Evolutionary conservation across 169 alveolate genomes (phyloP).

Genomic region (Cystoisospora suis): DNA sequence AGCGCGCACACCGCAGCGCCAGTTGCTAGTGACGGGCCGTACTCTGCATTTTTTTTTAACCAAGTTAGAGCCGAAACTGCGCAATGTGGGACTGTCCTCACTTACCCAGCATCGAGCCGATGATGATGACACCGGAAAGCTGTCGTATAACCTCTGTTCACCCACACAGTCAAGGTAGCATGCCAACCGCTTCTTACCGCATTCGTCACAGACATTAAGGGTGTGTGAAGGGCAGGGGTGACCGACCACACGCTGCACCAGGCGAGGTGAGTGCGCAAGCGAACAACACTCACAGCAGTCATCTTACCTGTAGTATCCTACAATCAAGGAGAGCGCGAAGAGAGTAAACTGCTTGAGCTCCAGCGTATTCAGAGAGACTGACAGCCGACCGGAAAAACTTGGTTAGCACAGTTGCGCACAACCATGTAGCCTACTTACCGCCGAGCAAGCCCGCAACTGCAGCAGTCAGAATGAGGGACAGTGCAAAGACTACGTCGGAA

Average conservation of each 20-base stretch:
- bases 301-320: constrained; percentile 59
- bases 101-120: constrained; percentile 84
- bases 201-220: constrained; percentile 90
- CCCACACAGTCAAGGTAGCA: not conserved
- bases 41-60: constrained; percentile 63
- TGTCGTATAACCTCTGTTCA: not conserved
- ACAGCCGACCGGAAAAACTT: not conserved
- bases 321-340: constrained; percentile 61
- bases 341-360: constrained; percentile 63
- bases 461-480: constrained; percentile 60
- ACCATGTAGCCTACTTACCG: not conserved
- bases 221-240: constrained; percentile 90
- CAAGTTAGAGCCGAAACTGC: constrained; percentile 87
- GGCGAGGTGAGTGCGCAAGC: not conserved
- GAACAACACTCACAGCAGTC: not conserved
- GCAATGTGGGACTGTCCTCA: too few species aligned
- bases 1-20: constrained; percentile 48
- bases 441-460: constrained; percentile 63
- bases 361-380: constrained; percentile 56
- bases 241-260: constrained; percentile 72
- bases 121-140: constrained; percentile 85
- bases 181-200: constrained; percentile 69
- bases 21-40: constrained; percentile 41
- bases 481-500: constrained; percentile 61
- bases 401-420: too few species aligned